Evolutionary conservation across 2,329 filamentous ascomycete genomes (phyloP), one percentile per base, ranked within the genome.

Genomic region (Claviceps pusilla): DNA sequence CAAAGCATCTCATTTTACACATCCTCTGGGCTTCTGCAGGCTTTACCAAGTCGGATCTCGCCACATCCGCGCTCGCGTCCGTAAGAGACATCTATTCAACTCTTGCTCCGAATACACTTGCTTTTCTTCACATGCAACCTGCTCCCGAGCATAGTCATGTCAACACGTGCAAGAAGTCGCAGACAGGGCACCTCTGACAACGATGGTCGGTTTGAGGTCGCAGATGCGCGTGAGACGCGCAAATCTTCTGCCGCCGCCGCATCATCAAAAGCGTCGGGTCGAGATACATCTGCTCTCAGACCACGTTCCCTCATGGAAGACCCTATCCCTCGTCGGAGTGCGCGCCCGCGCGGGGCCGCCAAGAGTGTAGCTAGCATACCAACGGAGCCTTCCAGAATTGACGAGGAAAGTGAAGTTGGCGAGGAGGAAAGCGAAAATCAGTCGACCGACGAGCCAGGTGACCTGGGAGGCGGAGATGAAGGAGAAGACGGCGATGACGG

Each of bases 291-390:
- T 39, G 33, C 12, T 29, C 28, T 11, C 16, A 37, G 3, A 12
- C 28, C 24, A 31, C 37, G 52, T 10, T 52, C 52, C 14, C 48
- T 54, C 29, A 37, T 48, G 4, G 16, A 16, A 3, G 49, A 52
- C 24, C 49, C 46, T 19, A 7, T 46, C 24, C 37, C 55, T 16
- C 24, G 42, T 10, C 55, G 55, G 5, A 48, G 53, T 16, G 57
- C 57, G 28, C 54, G 52, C 7, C 49, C 29, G 37, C 2, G 43
- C 45, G 28, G 11, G 41, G 37, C 37, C 24, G 42, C 45, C 31
- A n/a, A 4, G 3, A 58, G 57, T 14, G 14, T 55, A 16, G 46
- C 47, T 4, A 58, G 54, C 49, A 29, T 54, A 16, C 14, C 51
- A 16, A 50, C 51, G 16, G 50, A 9, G 7, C 24, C 19, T 5